A percentile compares a stretch with the other conserved stretches of the same genome.
phyloP scores from a whole-genome alignment of 257 asterid genomes.

The Solanum dulcamara region DNA sequence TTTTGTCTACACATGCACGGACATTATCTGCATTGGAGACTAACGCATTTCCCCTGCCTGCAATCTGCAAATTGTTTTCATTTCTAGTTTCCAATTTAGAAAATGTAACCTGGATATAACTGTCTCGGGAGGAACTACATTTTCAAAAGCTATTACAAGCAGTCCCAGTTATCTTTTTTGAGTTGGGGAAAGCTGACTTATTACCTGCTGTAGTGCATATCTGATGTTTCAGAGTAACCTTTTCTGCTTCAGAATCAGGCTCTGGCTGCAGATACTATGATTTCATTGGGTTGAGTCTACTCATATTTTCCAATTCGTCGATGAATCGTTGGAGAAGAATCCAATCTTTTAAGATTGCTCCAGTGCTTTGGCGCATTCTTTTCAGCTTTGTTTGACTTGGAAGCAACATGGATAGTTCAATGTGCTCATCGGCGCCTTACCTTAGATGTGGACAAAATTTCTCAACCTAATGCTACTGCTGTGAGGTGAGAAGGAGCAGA shows the following conservation, averaged over 20 bases:
- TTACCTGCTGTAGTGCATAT: conserved; percentile 78
- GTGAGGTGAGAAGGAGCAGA: background rate
- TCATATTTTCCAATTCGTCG: conserved; percentile 67
- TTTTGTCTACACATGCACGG: too few species aligned
- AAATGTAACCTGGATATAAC: too few species aligned
- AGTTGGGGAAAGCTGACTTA: conserved; percentile 69
- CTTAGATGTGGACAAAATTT: too few species aligned
- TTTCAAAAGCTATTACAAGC: conserved; percentile 83
- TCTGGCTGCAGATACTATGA: conserved; percentile 32
- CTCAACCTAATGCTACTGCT: too few species aligned
- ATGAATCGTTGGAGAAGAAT: conserved; percentile 74
- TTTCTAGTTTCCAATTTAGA: too few species aligned
- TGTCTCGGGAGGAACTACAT: conserved; percentile 62
- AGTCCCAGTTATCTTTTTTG: conserved; percentile 68
- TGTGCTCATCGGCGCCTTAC: too few species aligned
- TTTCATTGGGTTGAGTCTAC: conserved; percentile 43
- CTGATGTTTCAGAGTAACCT: conserved; percentile 53
- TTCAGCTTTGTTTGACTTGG: conserved; percentile 25
- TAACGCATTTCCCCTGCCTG: too few species aligned
- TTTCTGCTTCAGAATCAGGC: conserved; percentile 50
- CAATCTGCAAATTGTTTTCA: too few species aligned
- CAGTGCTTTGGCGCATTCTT: conserved; percentile 72
- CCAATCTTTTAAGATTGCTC: conserved; percentile 91
- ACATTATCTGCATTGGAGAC: too few species aligned
- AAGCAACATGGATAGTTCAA: too few species aligned